Conservation (phyloP, 129 eudicot species). For the Calendula officinalis region DNA sequence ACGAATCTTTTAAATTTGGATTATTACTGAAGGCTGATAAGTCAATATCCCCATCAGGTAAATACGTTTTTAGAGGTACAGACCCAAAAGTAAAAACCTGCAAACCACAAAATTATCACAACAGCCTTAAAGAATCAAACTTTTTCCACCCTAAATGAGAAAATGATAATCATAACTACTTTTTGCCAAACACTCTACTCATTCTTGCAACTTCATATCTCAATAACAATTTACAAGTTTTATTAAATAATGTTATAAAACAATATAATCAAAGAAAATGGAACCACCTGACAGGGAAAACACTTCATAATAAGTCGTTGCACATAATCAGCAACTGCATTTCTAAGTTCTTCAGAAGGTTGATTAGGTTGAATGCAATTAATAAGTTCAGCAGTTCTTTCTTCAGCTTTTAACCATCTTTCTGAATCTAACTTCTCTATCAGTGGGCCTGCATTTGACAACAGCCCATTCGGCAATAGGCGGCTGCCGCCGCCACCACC, state of each 20-base stretch:
- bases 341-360: constrained; percentile 72
- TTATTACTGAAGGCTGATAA: constrained; percentile 69
- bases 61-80: constrained; percentile 94
- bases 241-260: background rate
- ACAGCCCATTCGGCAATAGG: constrained; percentile 69
- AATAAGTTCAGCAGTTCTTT: constrained; percentile 86
- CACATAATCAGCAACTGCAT: constrained; percentile 94
- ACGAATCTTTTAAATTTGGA: constrained; percentile 69
- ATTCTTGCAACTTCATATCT: background rate
- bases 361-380: constrained; percentile 90
- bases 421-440: constrained; percentile 57
- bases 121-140: background rate
- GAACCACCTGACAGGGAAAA: constrained; percentile 87
- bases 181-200: background rate
- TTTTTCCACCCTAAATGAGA: background rate
- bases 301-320: constrained; percentile 87
- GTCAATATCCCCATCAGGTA: constrained; percentile 98
- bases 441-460: constrained; percentile 68
- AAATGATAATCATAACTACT: background rate
- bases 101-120: background rate
- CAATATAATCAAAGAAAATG: background rate
- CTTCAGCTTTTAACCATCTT: constrained; percentile 83
- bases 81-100: constrained; percentile 96
- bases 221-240: too few relatives aligned
- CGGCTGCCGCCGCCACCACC: constrained; percentile 30